Evolutionary conservation across 257 asterid species (phyloP), one percentile per base, ranked within the genome.

Genomic region (Ehretia macrophylla): DNA sequence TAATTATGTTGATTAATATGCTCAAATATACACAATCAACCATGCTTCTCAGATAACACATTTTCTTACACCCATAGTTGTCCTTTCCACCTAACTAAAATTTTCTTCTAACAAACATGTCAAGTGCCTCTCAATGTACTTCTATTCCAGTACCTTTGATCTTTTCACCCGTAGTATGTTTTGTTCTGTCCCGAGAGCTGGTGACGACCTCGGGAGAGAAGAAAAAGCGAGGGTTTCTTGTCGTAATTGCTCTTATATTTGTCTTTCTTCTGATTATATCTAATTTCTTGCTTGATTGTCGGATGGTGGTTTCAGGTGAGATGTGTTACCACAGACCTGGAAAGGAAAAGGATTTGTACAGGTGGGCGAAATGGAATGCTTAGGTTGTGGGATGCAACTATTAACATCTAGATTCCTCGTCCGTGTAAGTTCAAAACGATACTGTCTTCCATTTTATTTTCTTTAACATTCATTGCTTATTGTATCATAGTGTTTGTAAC

Each of bases 341-440:
- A 92, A 69, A 88, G 93, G 78, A 92, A 92, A 83, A 79, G 96
- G 73, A 86, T 92, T 21, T 88, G 97, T 58, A 82, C 80, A 0
- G 99, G 99, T 52, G 96, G 96, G 12, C 94, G 96, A 35, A 88
- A 88, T 58, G 97, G 99, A 63, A 39, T 81, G 88, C 89, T 92
- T 72, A 69, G 99, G 83, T 68, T 92, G 77, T 92, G 99, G 97
- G 99, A 92, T 71, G 99, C 99, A 39, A 92, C 97, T 32, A 88
- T 88, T 62, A 92, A 86, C 82, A 86, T 88, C 63, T 92, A 63
- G 19, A 13, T n/a, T 46, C 16, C 22, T 50, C 17, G 45, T 64
- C 32, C 46, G n/a, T 40, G 60, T 23, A 17, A 64, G 19, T 55
- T 22, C 17, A n/a, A 20, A 21, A 27, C 6, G 12, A 49, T 19